Evolutionary conservation across 345 rosid genomes (phyloP), one percentile per base, ranked within the genome.

Genomic region (Noccaea bulbosa): DNA sequence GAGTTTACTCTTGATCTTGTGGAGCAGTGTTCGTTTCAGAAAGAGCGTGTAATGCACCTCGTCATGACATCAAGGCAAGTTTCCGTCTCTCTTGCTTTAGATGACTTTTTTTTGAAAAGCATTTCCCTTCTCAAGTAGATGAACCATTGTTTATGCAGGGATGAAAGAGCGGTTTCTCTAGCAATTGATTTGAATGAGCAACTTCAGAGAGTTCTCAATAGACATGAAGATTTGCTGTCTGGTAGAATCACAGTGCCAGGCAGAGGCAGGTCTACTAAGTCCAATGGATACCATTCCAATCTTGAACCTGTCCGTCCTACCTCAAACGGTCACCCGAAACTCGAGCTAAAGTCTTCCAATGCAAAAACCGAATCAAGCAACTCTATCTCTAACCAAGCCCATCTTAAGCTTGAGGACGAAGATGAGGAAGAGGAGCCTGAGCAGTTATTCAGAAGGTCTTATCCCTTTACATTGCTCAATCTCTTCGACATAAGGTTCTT

Each of bases 1-100:
- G 96, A 94, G 80, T 94, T 94, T 76, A 89, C 99, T 45, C 96
- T 94, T 76, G 99, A 94, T 84, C 99, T 94, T 54, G 97, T 94
- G 51, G 99, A 94, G 81, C 99, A 94, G 59, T 94, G 97, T 81
- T 86, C 97, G 12, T 94, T 91, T 86, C 99, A 91, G 83, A 94
- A 94, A 85, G 95, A 94, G 74, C 84, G 85, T 3, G 86, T 91
- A 49, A 85, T 94, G 97, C 96, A 94, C 82, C 93, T 94, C 35
- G 90, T 88, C 72, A 78, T 86, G 85, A 85, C 89, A 82, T 94
- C 96, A 37, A 83, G 85, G 99, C 86, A 81, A 80, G 83, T 41
- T 10, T 73, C 55, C 4, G 5, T 54, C 70, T 68, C 71, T 45
- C 53, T 54, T 71, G 35, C 33, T 35, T 44, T 37, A 44, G 43